Conservation (phyloP, 345 rosid species). For the Eucalyptus victrix region DNA sequence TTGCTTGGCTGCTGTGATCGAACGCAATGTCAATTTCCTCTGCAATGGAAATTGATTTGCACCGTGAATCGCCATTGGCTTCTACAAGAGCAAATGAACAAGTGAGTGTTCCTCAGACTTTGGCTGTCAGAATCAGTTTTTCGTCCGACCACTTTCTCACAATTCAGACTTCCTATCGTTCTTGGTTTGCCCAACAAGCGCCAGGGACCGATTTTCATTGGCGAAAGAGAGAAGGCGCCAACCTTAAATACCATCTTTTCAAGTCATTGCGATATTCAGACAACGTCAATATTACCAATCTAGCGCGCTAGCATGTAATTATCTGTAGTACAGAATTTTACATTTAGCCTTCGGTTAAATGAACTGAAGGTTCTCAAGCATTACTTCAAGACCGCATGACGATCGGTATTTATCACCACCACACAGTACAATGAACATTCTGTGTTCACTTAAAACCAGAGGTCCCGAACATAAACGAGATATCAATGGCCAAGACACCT, state of each 20-base stretch:
- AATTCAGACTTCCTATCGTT: not conserved
- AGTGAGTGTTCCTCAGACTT: not conserved
- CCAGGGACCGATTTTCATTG: not conserved
- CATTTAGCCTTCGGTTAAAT: not conserved
- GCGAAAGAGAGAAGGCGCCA: not conserved
- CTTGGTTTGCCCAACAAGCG: not conserved
- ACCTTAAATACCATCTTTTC: not conserved
- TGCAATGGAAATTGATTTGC: not conserved
- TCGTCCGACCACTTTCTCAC: not conserved
- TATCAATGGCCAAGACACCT: not conserved
- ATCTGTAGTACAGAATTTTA: not conserved
- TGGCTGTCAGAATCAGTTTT: not conserved
- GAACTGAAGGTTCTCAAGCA: not conserved
- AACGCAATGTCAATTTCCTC: not conserved
- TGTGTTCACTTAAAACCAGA: not conserved
- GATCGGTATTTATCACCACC: not conserved
- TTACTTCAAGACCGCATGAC: not conserved
- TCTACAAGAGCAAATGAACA: not conserved
- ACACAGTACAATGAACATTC: not conserved
- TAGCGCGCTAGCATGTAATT: not conserved
- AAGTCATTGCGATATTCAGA: not conserved
- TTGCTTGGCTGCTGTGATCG: not conserved
- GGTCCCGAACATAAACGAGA: not conserved
- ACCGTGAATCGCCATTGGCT: not conserved
- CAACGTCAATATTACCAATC: not conserved